Evolutionary conservation across 768 basidiomycete genomes (phyloP).

Genomic region (Pisolithus microcarpus): DNA sequence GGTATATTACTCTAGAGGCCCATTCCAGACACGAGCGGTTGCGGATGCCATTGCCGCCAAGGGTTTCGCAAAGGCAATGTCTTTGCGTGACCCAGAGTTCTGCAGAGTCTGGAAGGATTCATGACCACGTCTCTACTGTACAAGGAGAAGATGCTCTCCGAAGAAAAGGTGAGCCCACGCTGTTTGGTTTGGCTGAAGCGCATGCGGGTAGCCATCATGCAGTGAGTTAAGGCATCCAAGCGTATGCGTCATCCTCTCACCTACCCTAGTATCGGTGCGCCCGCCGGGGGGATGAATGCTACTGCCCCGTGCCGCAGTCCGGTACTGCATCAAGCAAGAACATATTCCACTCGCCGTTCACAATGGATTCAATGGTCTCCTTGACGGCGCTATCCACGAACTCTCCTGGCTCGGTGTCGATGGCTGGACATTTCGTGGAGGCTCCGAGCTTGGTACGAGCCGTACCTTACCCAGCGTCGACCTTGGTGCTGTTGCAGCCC

Average conservation of each 20-base stretch:
- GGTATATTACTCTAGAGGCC: too few species aligned
- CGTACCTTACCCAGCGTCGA: constrained; percentile 75
- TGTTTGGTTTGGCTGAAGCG: constrained; percentile 36
- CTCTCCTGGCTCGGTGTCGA: constrained; percentile 92
- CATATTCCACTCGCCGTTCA: constrained; percentile 89
- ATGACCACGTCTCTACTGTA: too few species aligned
- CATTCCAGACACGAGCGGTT: too few species aligned
- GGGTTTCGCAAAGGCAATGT: too few species aligned
- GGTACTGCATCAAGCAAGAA: constrained; percentile 88
- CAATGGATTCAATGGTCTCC: constrained; percentile 92
- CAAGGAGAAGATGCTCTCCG: too few species aligned
- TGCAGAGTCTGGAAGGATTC: too few species aligned
- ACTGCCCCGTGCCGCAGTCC: constrained; percentile 90
- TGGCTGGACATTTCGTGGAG: too few species aligned
- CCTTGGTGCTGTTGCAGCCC: constrained; percentile 81
- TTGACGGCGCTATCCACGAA: constrained; percentile 81
- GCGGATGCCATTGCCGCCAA: too few species aligned
- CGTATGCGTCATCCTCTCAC: constrained; percentile 1
- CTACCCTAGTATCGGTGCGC: constrained; percentile 80
- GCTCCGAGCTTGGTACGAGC: too few species aligned
- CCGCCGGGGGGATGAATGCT: constrained; percentile 99
- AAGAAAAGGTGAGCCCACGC: too few species aligned
- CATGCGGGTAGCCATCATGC: constrained; percentile 78
- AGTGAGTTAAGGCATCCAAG: constrained; percentile 47
- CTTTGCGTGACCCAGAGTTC: constrained; percentile 83